Evolutionary conservation across 106 monocot genomes (phyloP).

Genomic region (Allium cepa): DNA sequence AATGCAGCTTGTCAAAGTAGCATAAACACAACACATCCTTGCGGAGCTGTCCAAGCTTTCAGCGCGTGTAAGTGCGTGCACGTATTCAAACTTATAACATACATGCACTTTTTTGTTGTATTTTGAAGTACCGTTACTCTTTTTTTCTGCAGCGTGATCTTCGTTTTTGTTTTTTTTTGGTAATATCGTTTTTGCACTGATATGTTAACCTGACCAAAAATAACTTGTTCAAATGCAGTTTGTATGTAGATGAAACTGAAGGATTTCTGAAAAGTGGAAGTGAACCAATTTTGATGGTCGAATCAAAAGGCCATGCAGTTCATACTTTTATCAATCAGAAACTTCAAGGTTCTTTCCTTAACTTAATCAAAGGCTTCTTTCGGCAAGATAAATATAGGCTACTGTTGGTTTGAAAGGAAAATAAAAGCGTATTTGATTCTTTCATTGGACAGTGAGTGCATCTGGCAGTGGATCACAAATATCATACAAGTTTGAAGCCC

Average conservation of each 20-base stretch:
- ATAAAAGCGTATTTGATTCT: neutral
- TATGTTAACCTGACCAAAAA: constrained; percentile 2
- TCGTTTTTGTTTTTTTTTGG: no score
- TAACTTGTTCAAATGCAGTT: constrained; percentile 34
- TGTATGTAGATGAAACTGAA: constrained; percentile 58
- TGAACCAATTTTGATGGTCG: constrained; percentile 40
- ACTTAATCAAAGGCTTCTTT: neutral
- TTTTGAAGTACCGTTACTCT: no score
- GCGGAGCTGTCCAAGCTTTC: no score
- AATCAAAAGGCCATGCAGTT: constrained; percentile 94
- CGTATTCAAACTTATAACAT: no score
- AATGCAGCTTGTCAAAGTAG: no score
- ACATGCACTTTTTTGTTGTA: no score
- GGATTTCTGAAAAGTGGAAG: constrained; percentile 28
- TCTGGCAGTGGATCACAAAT: constrained; percentile 65
- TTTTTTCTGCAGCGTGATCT: no score
- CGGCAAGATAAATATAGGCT: no score
- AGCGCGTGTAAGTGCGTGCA: no score
- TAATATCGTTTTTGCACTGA: neutral
- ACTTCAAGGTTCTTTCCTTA: constrained; percentile 52
- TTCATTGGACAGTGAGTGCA: constrained; percentile 41
- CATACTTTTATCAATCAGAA: constrained; percentile 77
- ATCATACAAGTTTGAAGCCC: constrained; percentile 46
- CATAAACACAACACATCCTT: no score
- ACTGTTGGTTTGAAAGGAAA: neutral